Evolutionary conservation across 2,329 filamentous ascomycete genomes (phyloP), one percentile per base, ranked within the genome.

Genomic region (Escovopsis weberi): DNA sequence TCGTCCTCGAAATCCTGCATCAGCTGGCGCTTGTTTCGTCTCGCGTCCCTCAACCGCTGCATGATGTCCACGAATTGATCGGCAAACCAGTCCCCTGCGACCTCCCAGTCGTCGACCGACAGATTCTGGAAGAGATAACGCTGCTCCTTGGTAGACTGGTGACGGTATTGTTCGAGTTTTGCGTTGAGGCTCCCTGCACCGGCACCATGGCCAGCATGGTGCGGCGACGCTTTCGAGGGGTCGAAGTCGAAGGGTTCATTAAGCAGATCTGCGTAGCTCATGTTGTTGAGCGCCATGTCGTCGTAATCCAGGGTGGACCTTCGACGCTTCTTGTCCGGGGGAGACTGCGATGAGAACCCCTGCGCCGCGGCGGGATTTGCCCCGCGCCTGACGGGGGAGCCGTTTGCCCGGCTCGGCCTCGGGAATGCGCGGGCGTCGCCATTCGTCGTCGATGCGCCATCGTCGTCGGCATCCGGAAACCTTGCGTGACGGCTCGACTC

Each of bases 21-120:
- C 45, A 69, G 58, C 35, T 59, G 55, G 39, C 74, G 65, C 57
- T 74, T 76, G 12, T 58, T 58, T 44, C 64, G 64, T 9, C 74
- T 65, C 18, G 68, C 63, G 40, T 67, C 61, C 45, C 64, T 66
- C 47, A 78, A 55, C 41, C 59, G 61, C 46, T 63, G 57, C 54
- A 75, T 65, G 36, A 78, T 57, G 3, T 60, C 60, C 7, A 65
- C 58, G 47, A 78, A 78, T 47, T 67, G 69, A 37, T 67, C 65
- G 19, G 75, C 59, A 43, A 78, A 75, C 74, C 74, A 78, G 48
- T 77, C 72, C 5, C 74, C 74, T 1, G 72, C 67, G 12, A 66
- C 61, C 49, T 78, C 74, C 74, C 74, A 78, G 42, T 78, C 74
- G 12, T 65, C 59, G 12, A 76, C 61, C 1, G 68, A 57, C 65